These are phyloP conservation scores for Fusarium sp. DNA, from an alignment of 2,329 filamentous ascomycete genomes.

Conservation along the genomic window DNA sequence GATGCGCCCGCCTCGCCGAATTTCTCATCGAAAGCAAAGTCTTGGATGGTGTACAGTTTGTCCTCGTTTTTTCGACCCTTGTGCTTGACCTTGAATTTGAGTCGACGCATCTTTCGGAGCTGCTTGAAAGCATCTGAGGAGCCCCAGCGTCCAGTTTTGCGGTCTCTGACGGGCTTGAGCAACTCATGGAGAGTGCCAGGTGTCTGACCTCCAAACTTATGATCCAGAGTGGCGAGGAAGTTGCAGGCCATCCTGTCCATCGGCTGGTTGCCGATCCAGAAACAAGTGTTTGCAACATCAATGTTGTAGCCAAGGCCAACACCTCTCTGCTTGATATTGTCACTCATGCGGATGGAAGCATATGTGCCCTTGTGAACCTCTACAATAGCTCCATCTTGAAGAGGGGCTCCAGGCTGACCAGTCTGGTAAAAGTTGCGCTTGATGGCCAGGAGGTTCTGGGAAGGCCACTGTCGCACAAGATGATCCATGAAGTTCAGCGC, in stretches of 20 bases:
- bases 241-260: slow-evolving; percentile 52
- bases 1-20: slow-evolving; percentile 58
- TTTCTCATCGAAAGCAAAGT: slow-evolving; percentile 58
- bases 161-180: slow-evolving; percentile 49
- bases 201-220: slow-evolving; percentile 40
- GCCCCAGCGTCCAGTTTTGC: slow-evolving; percentile 35
- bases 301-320: slow-evolving; percentile 82
- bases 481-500: slow-evolving; percentile 94
- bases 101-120: slow-evolving; percentile 62
- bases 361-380: slow-evolving; percentile 92
- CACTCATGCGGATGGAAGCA: slow-evolving; percentile 80
- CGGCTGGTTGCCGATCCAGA: slow-evolving; percentile 68
- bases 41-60: slow-evolving; percentile 62
- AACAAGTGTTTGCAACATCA: slow-evolving; percentile 90
- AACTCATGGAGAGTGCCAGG: slow-evolving; percentile 40
- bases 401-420: slow-evolving; percentile 56
- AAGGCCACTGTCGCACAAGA: slow-evolving; percentile 81
- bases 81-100: slow-evolving; percentile 67
- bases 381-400: slow-evolving; percentile 68
- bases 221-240: slow-evolving; percentile 46
- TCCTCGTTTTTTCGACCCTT: slow-evolving; percentile 53
- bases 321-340: slow-evolving; percentile 58
- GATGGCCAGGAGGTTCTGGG: slow-evolving; percentile 72
- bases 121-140: slow-evolving; percentile 63
- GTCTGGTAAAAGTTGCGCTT: slow-evolving; percentile 84